Evolutionary conservation across 2,329 filamentous ascomycete genomes (phyloP).

Genomic region (Colletotrichum sp.): DNA sequence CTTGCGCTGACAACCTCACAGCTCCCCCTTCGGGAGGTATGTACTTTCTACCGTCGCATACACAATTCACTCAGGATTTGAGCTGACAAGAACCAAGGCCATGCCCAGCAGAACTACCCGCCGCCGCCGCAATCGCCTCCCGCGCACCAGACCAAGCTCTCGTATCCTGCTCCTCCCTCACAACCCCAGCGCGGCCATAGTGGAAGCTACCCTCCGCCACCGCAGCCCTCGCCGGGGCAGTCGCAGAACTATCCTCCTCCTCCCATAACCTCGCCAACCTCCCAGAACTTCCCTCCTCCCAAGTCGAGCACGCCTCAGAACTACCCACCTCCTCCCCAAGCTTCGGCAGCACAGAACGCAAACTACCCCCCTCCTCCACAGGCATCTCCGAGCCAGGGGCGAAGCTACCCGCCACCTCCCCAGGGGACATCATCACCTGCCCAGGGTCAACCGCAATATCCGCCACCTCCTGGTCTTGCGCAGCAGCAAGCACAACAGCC

Average conservation of each 20-base stretch:
- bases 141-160: slow-evolving; percentile 50
- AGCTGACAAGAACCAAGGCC: slow-evolving; percentile 6
- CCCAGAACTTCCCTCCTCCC: slow-evolving; percentile 27
- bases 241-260: slow-evolving; percentile 29
- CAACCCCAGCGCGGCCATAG: slow-evolving; percentile 22
- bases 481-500: slow-evolving; percentile 30
- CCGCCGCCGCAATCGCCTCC: slow-evolving; percentile 54
- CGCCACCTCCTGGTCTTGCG: slow-evolving; percentile 29
- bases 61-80: not conserved
- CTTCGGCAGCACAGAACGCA: not conserved
- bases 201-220: slow-evolving; percentile 35
- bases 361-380: slow-evolving; percentile 20
- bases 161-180: slow-evolving; percentile 44
- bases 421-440: slow-evolving; percentile 15
- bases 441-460: slow-evolving; percentile 30
- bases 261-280: slow-evolving; percentile 24
- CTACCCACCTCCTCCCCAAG: slow-evolving; percentile 30
- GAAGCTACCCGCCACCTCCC: slow-evolving; percentile 27
- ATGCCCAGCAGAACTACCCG: slow-evolving; percentile 45
- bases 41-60: not conserved
- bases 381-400: slow-evolving; percentile 3
- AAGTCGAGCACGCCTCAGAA: slow-evolving; percentile 30
- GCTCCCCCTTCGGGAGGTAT: slow-evolving; percentile 18
- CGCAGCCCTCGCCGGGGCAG: slow-evolving; percentile 23
- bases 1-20: slow-evolving; percentile 11